These are phyloP conservation scores for Akebia trifoliata DNA, from an alignment of 164 flowering plant genomes.

Conservation along the genomic window DNA sequence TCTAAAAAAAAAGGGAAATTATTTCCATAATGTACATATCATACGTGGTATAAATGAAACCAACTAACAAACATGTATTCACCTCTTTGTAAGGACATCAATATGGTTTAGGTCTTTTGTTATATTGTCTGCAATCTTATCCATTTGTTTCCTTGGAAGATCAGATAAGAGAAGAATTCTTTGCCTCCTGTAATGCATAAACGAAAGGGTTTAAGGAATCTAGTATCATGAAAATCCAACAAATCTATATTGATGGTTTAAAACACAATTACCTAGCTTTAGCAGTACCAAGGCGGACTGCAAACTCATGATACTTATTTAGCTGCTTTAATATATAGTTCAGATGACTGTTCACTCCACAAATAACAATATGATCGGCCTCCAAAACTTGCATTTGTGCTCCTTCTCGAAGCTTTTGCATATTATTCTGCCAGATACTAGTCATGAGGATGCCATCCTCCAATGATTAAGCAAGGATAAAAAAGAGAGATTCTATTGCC, in stretches of 20 bases:
- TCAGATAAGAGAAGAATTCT: constrained; percentile 93
- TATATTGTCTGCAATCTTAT: constrained; percentile 68
- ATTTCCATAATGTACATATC: not conserved
- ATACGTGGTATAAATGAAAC: not conserved
- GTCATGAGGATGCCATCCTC: constrained; percentile 15
- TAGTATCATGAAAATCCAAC: constrained; percentile 1
- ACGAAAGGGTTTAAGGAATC: constrained; percentile 9
- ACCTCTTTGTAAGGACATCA: constrained; percentile 92
- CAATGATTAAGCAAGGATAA: not conserved
- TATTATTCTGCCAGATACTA: constrained; percentile 57
- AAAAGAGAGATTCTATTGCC: too few relatives aligned
- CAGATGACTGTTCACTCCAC: constrained; percentile 90
- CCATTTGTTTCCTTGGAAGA: constrained; percentile 93
- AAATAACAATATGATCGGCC: constrained; percentile 84
- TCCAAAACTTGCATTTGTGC: constrained; percentile 92
- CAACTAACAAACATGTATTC: not conserved
- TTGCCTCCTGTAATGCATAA: constrained; percentile 60
- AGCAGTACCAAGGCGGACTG: constrained; percentile 94
- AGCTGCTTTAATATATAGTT: constrained; percentile 83
- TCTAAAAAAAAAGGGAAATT: not conserved
- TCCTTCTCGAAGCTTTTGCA: constrained; percentile 93
- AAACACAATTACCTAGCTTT: constrained; percentile 71
- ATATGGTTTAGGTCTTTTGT: constrained; percentile 85
- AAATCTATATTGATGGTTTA: constrained; percentile 1
- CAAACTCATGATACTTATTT: constrained; percentile 82